Conservation (phyloP, 2,329 filamentous ascomycete species). For the Colletotrichum scovillei region DNA sequence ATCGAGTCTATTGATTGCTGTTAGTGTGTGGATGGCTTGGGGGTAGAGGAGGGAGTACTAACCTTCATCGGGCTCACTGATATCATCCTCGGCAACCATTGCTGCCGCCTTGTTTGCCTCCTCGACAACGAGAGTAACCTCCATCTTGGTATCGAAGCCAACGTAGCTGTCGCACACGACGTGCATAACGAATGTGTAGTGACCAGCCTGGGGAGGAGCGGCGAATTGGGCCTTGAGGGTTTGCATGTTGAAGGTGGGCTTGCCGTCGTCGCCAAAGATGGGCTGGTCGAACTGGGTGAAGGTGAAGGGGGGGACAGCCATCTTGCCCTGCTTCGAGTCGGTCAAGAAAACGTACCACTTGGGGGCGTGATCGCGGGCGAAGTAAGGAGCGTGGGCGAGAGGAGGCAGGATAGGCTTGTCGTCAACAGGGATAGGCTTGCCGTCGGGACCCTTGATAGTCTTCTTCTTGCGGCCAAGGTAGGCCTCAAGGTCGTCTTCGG, state of each 20-base stretch:
- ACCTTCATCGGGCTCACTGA: slow-evolving; percentile 98
- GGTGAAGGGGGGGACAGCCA: slow-evolving; percentile 96
- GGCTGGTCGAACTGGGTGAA: slow-evolving; percentile 93
- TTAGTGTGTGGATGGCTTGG: slow-evolving; percentile 38
- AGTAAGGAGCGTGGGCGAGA: slow-evolving; percentile 90
- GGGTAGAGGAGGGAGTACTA: slow-evolving; percentile 41
- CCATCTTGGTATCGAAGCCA: slow-evolving; percentile 91
- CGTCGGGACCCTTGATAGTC: slow-evolving; percentile 68
- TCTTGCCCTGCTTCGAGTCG: slow-evolving; percentile 93
- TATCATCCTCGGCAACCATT: slow-evolving; percentile 89
- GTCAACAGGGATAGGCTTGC: slow-evolving; percentile 66
- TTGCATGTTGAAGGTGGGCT: slow-evolving; percentile 93
- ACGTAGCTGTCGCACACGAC: slow-evolving; percentile 95
- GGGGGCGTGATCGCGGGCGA: slow-evolving; percentile 88
- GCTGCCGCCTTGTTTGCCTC: slow-evolving; percentile 86
- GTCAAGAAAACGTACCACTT: slow-evolving; percentile 95
- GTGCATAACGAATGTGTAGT: slow-evolving; percentile 96
- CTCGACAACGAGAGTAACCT: slow-evolving; percentile 89
- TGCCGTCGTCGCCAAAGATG: slow-evolving; percentile 81
- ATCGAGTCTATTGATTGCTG: slow-evolving; percentile 74
- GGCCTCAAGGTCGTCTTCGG: slow-evolving; percentile 91
- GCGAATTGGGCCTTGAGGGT: slow-evolving; percentile 98
- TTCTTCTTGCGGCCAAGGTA: slow-evolving; percentile 82
- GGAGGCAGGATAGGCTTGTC: slow-evolving; percentile 80
- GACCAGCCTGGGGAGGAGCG: slow-evolving; percentile 89